Evolutionary conservation across 148 eudicot species (phyloP).

Genomic region (Diospyros kaki): DNA sequence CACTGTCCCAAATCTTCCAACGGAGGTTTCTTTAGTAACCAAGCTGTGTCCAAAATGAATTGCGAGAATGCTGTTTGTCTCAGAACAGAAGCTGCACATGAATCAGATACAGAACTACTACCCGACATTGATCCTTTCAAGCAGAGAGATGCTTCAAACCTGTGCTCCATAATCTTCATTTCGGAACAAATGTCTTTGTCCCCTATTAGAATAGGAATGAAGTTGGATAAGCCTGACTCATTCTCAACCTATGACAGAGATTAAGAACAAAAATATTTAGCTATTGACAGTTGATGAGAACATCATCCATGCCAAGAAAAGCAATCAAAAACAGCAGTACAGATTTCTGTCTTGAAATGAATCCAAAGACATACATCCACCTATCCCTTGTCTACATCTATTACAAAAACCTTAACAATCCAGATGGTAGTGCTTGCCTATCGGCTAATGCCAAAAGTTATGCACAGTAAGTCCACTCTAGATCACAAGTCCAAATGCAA

Average conservation of each 20-base stretch:
- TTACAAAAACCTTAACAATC: neutral
- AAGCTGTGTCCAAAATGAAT: constrained; percentile 64
- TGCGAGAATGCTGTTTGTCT: constrained; percentile 56
- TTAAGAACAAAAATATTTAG: neutral
- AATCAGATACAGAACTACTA: constrained; percentile 24
- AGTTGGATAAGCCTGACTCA: constrained; percentile 82
- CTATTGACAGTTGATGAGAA: neutral
- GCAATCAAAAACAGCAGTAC: constrained; percentile 3
- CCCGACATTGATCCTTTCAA: constrained; percentile 24
- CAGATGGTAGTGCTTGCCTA: neutral
- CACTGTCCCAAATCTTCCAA: constrained; percentile 38
- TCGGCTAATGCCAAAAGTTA: neutral
- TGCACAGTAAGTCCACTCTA: too few relatives aligned
- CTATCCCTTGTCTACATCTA: neutral
- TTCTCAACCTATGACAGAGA: constrained; percentile 65
- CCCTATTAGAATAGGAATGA: constrained; percentile 78
- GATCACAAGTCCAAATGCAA: too few relatives aligned
- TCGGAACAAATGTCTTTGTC: constrained; percentile 69
- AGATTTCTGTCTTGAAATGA: neutral
- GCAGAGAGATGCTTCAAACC: constrained; percentile 35
- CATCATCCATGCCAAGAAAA: neutral
- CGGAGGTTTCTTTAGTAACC: constrained; percentile 70
- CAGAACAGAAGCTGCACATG: constrained; percentile 43
- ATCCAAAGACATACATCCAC: neutral
- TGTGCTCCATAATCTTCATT: constrained; percentile 58